Percentiles rank a stretch among this genome's conserved stretches.
Conservation (phyloP, 2,329 filamentous ascomycete genomes). For the Monosporascus sp. region DNA sequence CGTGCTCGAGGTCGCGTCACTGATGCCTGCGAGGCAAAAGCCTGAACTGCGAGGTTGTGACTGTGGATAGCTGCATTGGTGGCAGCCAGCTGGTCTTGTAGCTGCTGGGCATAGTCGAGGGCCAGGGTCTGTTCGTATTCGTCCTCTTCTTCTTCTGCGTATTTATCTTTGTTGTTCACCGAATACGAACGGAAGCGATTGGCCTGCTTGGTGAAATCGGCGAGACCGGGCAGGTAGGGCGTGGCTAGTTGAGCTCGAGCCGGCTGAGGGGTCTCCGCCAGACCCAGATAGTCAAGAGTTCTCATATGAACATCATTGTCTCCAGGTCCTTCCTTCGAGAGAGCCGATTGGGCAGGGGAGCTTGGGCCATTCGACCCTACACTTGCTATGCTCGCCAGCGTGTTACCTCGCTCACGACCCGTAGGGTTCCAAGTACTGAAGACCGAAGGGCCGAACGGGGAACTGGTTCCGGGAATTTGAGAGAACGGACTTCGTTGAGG, state of each 20-base stretch:
- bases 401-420: conserved; percentile 75
- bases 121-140: conserved; percentile 56
- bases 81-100: conserved; percentile 58
- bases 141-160: conserved; percentile 82
- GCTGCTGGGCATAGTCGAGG: conserved; percentile 54
- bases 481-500: conserved; percentile 73
- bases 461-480: conserved; percentile 47
- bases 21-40: conserved; percentile 79
- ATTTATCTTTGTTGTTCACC: conserved; percentile 97
- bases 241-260: conserved; percentile 67
- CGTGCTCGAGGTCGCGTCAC: conserved; percentile 79
- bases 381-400: conserved; percentile 75
- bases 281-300: conserved; percentile 90
- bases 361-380: conserved; percentile 85
- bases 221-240: conserved; percentile 69
- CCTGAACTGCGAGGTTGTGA: conserved; percentile 81
- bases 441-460: conserved; percentile 81
- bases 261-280: conserved; percentile 88
- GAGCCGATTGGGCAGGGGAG: conserved; percentile 80
- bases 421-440: conserved; percentile 81
- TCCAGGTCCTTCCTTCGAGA: conserved; percentile 75
- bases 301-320: conserved; percentile 85
- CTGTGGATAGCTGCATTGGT: conserved; percentile 72
- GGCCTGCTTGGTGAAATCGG: conserved; percentile 68
- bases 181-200: conserved; percentile 96